Evolutionary conservation across 306 rosid species (phyloP).

Genomic region (Vigna nakashimae): DNA sequence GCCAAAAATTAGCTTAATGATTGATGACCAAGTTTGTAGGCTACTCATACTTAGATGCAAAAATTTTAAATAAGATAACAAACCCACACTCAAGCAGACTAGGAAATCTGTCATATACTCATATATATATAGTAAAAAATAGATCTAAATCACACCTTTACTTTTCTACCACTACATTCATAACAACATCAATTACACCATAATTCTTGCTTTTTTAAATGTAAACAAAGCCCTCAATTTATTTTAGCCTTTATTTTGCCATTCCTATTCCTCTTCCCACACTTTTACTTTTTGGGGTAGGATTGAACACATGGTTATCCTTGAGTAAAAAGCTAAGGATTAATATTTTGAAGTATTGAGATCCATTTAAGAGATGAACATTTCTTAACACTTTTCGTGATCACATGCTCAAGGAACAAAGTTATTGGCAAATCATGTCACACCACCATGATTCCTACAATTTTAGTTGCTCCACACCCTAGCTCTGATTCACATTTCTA

Average conservation of each 20-base stretch:
- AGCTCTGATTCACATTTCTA: neutral
- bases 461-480: slow-evolving; percentile 10
- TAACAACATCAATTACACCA: slow-evolving; percentile 23
- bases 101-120: neutral
- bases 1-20: slow-evolving; percentile 23
- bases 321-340: neutral
- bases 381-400: neutral
- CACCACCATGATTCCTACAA: neutral
- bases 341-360: neutral
- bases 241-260: neutral
- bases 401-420: neutral
- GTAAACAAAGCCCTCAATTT: slow-evolving; percentile 1
- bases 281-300: neutral
- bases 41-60: neutral
- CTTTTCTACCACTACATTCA: slow-evolving; percentile 8
- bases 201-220: slow-evolving; percentile 1
- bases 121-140: slow-evolving; percentile 1
- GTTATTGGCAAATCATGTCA: neutral
- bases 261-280: neutral
- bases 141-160: neutral
- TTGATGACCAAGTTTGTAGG: neutral
- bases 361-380: neutral
- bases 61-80: neutral
- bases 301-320: neutral
- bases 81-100: slow-evolving; percentile 4